Percentiles rank a stretch among this genome's conserved stretches.
phyloP scores from a whole-genome alignment of 305 asterid species.

The Nicotiana rustica region DNA sequence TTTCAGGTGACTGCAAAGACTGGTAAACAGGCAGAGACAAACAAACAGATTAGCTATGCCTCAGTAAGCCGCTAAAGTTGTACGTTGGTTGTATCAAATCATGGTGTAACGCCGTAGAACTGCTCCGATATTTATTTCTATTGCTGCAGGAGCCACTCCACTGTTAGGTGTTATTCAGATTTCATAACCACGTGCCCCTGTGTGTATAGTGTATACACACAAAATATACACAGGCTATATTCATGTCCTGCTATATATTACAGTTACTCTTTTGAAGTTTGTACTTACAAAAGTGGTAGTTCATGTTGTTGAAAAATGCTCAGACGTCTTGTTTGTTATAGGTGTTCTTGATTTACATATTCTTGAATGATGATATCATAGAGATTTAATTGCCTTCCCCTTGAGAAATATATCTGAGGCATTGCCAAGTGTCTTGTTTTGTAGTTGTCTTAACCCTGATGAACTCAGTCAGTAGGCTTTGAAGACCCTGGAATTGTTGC shows the following conservation, averaged over 20 bases:
- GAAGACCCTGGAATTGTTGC: neutral
- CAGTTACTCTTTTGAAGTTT: neutral
- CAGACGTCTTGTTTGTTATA: neutral
- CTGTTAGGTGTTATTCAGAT: neutral
- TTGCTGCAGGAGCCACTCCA: neutral
- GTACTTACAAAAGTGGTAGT: no score
- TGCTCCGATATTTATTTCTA: neutral
- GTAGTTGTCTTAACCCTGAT: neutral
- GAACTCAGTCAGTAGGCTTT: neutral
- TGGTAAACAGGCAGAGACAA: conserved; percentile 20
- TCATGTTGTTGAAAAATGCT: neutral
- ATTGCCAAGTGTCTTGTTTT: neutral
- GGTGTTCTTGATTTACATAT: neutral
- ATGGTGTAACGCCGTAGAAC: neutral
- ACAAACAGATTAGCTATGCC: neutral
- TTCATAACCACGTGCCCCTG: neutral
- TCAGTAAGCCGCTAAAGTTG: neutral
- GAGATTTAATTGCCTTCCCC: neutral
- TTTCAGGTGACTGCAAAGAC: neutral
- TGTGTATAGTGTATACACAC: neutral
- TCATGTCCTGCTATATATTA: neutral
- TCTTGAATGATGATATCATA: neutral
- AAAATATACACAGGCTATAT: neutral
- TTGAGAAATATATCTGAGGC: neutral
- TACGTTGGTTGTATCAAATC: neutral